These are phyloP conservation scores for Besnoitia besnoiti DNA, from an alignment of 169 alveolate species.

Conservation along the genomic window DNA sequence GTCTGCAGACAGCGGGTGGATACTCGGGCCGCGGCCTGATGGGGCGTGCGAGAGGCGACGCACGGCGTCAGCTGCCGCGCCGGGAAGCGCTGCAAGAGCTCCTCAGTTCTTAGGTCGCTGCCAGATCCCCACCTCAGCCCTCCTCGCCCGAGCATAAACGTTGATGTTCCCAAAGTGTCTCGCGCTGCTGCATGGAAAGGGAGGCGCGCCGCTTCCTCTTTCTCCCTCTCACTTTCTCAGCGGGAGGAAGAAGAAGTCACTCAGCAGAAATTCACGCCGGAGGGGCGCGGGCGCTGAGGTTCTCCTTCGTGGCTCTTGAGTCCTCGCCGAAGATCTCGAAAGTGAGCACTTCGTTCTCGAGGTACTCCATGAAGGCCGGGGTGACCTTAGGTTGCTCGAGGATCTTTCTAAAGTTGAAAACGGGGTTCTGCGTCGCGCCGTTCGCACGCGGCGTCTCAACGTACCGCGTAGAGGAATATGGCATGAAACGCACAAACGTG, in stretches of 20 bases:
- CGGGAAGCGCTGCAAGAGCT: too few relatives aligned
- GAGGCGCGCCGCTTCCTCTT: background rate
- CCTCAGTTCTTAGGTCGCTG: too few relatives aligned
- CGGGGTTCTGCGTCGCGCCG: background rate
- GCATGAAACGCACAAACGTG: background rate
- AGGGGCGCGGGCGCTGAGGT: too few relatives aligned
- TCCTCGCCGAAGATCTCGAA: slow-evolving; percentile 56
- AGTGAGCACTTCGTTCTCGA: slow-evolving; percentile 13
- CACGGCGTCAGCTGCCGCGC: too few relatives aligned
- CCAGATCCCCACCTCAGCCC: too few relatives aligned
- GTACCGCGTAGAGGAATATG: background rate
- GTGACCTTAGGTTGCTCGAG: slow-evolving; percentile 46
- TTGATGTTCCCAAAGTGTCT: too few relatives aligned
- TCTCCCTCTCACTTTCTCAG: background rate
- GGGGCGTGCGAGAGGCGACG: too few relatives aligned
- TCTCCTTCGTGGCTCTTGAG: background rate
- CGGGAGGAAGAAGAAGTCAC: too few relatives aligned
- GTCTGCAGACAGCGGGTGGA: too few relatives aligned
- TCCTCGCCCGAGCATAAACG: too few relatives aligned
- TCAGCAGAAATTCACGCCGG: too few relatives aligned
- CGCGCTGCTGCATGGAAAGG: background rate
- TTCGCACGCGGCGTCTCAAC: background rate
- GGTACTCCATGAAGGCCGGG: slow-evolving; percentile 41
- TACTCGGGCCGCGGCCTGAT: too few relatives aligned
- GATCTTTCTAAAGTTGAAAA: background rate